Conservation (phyloP, 2,329 filamentous ascomycete species). For the Gaeumannomyces sp. region DNA sequence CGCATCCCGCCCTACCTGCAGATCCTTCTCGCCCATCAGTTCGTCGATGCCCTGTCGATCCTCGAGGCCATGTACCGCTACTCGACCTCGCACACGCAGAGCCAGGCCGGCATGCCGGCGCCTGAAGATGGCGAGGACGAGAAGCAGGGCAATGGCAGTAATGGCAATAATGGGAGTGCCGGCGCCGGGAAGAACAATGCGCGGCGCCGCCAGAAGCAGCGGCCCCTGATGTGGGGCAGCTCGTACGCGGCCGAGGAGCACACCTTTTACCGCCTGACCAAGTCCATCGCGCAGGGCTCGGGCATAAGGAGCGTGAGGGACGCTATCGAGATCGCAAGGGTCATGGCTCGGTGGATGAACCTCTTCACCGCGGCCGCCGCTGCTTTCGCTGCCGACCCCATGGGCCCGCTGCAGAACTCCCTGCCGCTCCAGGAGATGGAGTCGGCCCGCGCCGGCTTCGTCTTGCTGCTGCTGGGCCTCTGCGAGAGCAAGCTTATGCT, state of each 20-base stretch:
- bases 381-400: conserved; percentile 40
- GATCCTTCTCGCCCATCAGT: conserved; percentile 42
- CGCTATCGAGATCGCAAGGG: conserved; percentile 42
- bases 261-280: conserved; percentile 87
- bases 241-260: conserved; percentile 72
- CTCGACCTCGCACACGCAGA: conserved; percentile 43
- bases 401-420: conserved; percentile 36
- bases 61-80: conserved; percentile 51
- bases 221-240: conserved; percentile 41
- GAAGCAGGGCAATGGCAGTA: conserved; percentile 2
- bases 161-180: neutral
- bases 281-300: conserved; percentile 61
- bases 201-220: conserved; percentile 14
- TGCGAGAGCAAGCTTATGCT: conserved; percentile 54
- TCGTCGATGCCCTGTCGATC: conserved; percentile 49
- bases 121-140: conserved; percentile 11
- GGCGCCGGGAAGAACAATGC: conserved; percentile 12
- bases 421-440: conserved; percentile 52
- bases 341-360: conserved; percentile 53
- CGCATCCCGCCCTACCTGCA: conserved; percentile 55
- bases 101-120: conserved; percentile 14
- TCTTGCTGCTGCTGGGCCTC: conserved; percentile 55
- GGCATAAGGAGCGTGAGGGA: conserved; percentile 40
- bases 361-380: conserved; percentile 47
- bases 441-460: conserved; percentile 54